Conservation (phyloP, 176 grass and related monocot genomes). For the Cenchrus americanus region DNA sequence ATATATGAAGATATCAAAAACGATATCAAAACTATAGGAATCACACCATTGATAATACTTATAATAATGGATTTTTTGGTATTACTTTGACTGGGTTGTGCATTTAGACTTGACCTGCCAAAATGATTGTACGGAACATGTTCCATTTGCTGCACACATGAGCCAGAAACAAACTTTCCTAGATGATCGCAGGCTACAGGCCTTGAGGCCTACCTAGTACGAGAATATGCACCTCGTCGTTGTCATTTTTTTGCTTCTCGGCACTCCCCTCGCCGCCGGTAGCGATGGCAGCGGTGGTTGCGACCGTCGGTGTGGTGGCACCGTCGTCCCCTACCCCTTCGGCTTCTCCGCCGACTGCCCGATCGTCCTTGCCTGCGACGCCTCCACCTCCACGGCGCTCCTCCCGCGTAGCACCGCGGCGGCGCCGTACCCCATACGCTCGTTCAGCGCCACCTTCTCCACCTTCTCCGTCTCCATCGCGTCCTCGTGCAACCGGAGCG, state of each 20-base stretch:
- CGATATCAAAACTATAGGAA: too few relatives aligned
- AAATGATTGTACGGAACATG: too few relatives aligned
- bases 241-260: constrained; percentile 20
- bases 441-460: constrained; percentile 4
- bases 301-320: constrained; percentile 23
- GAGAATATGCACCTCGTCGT: not conserved
- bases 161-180: too few relatives aligned
- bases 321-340: constrained; percentile 46
- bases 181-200: too few relatives aligned
- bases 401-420: not conserved
- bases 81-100: too few relatives aligned
- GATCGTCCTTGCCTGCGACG: constrained; percentile 45
- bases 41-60: too few relatives aligned
- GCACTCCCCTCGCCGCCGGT: not conserved
- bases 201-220: too few relatives aligned
- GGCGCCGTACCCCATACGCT: constrained; percentile 13
- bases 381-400: not conserved
- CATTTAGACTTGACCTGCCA: too few relatives aligned
- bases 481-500: constrained; percentile 37
- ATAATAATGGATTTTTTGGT: too few relatives aligned
- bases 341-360: constrained; percentile 61
- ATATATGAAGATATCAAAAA: too few relatives aligned
- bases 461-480: constrained; percentile 22
- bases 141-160: too few relatives aligned
- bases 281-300: not conserved